phyloP scores from a whole-genome alignment of 371 early-diverging fungal genomes.

The Mortierella sp. region DNA sequence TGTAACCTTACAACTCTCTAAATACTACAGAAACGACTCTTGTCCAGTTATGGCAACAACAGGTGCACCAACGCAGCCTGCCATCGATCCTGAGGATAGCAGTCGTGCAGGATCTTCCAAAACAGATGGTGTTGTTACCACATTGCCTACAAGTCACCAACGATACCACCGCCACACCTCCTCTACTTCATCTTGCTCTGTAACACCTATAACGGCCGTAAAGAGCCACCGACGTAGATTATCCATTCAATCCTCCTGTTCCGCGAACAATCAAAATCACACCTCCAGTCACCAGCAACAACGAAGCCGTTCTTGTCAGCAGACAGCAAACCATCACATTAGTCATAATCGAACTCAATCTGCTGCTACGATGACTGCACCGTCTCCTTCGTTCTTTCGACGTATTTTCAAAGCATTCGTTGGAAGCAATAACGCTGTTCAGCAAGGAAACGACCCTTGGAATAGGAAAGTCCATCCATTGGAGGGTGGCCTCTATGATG shows the following conservation, averaged over 20 bases:
- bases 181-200: constrained; percentile 6
- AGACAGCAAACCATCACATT: not conserved
- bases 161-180: constrained; percentile 19
- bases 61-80: constrained; percentile 11
- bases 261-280: not conserved
- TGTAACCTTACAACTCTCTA: not conserved
- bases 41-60: constrained; percentile 6
- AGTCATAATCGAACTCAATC: constrained; percentile 11
- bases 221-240: constrained; percentile 26
- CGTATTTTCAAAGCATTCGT: constrained; percentile 38
- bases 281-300: constrained; percentile 2
- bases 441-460: not conserved
- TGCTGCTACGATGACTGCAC: constrained; percentile 3
- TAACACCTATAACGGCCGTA: not conserved
- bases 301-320: not conserved
- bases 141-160: not conserved
- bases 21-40: too few species aligned
- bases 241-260: constrained; percentile 22
- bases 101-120: constrained; percentile 3
- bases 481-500: not conserved
- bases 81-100: constrained; percentile 3
- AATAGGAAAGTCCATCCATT: constrained; percentile 16
- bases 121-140: not conserved
- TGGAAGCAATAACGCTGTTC: constrained; percentile 7
- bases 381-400: constrained; percentile 25